Evolutionary conservation across 768 basidiomycete species (phyloP).

Genomic region (Coprinellus aureogranulatus): DNA sequence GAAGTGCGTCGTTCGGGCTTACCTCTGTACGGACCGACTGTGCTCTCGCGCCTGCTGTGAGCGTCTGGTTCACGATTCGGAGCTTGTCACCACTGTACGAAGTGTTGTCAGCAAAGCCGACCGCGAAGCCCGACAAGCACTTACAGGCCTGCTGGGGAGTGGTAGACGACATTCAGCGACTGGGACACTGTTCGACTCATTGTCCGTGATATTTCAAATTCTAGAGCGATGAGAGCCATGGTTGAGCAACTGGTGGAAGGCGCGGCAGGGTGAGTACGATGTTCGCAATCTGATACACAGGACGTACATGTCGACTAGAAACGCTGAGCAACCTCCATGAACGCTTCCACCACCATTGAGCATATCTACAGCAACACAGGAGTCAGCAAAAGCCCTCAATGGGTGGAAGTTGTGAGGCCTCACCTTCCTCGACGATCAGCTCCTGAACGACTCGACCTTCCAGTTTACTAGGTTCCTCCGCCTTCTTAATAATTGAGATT

Average conservation of each 20-base stretch:
- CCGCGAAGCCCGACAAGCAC: not conserved
- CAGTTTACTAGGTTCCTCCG: slow-evolving; percentile 38
- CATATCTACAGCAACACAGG: slow-evolving; percentile 42
- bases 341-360: slow-evolving; percentile 45
- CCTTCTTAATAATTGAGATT: slow-evolving; percentile 35
- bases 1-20: not conserved
- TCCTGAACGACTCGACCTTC: slow-evolving; percentile 46
- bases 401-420: too few relatives aligned
- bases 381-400: too few relatives aligned
- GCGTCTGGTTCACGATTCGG: slow-evolving; percentile 51
- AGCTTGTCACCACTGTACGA: slow-evolving; percentile 44
- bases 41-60: slow-evolving; percentile 46
- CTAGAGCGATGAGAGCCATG: slow-evolving; percentile 41
- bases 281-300: not conserved
- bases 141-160: slow-evolving; percentile 53
- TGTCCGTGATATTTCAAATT: slow-evolving; percentile 22
- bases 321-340: slow-evolving; percentile 56
- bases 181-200: slow-evolving; percentile 42
- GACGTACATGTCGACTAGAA: slow-evolving; percentile 51
- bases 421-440: slow-evolving; percentile 40
- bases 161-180: slow-evolving; percentile 51
- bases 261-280: not conserved
- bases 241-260: slow-evolving; percentile 44
- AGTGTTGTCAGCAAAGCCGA: not conserved
- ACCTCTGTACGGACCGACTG: slow-evolving; percentile 53